phyloP scores from a whole-genome alignment of 1,139 yeast genomes.

The Protomyces arabidopsidicola region DNA sequence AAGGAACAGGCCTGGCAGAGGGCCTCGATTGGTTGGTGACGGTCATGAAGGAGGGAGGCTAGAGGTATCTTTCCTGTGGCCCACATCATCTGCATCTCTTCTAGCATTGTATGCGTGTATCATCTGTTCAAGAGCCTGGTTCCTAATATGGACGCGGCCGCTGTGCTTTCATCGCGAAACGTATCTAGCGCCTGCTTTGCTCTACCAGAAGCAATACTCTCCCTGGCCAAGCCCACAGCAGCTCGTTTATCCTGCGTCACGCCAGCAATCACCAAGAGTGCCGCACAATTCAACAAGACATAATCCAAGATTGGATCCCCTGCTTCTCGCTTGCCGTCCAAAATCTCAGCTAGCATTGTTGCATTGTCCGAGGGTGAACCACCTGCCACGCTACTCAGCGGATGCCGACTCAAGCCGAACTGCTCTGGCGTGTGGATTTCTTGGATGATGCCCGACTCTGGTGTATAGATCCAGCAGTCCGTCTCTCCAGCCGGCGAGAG shows the following conservation, averaged over 20 bases:
- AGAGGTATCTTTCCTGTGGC: background rate
- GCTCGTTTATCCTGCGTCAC: constrained; percentile 60
- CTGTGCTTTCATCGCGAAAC: constrained; percentile 50
- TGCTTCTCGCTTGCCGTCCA: constrained; percentile 44
- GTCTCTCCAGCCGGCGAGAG: constrained; percentile 83
- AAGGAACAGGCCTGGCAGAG: constrained; percentile 75
- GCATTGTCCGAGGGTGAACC: constrained; percentile 91
- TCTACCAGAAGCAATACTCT: constrained; percentile 59
- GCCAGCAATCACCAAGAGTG: constrained; percentile 76
- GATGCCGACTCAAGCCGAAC: constrained; percentile 75
- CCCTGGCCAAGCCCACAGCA: constrained; percentile 71
- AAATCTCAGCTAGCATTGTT: constrained; percentile 51
- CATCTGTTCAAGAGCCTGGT: background rate
- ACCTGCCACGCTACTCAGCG: constrained; percentile 61
- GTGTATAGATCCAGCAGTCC: constrained; percentile 55
- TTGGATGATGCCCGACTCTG: constrained; percentile 36
- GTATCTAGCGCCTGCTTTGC: constrained; percentile 58
- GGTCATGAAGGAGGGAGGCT: constrained; percentile 67
- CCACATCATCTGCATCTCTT: background rate
- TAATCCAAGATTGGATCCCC: constrained; percentile 74
- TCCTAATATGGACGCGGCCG: constrained; percentile 12
- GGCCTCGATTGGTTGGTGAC: constrained; percentile 94
- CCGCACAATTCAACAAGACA: constrained; percentile 80
- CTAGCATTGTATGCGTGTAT: background rate
- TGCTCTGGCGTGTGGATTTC: constrained; percentile 50